Evolutionary conservation across 1,284 basidiomycete species (phyloP).

Genomic region (Ustilago hordei): DNA sequence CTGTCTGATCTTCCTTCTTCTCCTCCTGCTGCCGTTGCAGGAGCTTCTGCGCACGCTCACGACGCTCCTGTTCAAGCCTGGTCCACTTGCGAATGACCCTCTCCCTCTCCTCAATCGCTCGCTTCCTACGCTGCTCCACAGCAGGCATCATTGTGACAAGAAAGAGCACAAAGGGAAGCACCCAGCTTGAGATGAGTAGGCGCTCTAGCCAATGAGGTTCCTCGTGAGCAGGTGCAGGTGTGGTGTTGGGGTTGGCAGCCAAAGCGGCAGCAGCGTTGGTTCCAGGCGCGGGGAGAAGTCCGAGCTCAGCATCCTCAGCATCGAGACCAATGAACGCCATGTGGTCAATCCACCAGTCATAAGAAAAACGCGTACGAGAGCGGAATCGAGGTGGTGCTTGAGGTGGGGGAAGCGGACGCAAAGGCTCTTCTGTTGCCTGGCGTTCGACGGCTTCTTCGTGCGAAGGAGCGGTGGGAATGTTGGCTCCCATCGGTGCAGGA

Average conservation of each 20-base stretch:
- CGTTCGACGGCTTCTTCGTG: conserved; percentile 27
- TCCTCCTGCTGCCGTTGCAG: conserved; percentile 4
- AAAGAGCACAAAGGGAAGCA: conserved; percentile 49
- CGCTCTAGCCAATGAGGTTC: conserved; percentile 2
- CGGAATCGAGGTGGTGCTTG: conserved; percentile 30
- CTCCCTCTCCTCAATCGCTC: conserved; percentile 54
- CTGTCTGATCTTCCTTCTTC: not conserved
- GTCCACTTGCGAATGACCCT: conserved; percentile 39
- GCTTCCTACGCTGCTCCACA: conserved; percentile 49
- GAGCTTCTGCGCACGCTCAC: conserved; percentile 9
- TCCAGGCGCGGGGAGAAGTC: conserved; percentile 23
- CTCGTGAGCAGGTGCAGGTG: not conserved
- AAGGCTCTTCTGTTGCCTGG: conserved; percentile 18
- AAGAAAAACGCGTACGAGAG: conserved; percentile 17
- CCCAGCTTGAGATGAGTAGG: conserved; percentile 6
- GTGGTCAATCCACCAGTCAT: conserved; percentile 48
- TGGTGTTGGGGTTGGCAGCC: not conserved
- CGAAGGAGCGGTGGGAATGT: conserved; percentile 23
- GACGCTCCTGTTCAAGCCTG: conserved; percentile 29
- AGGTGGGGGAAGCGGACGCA: conserved; percentile 32
- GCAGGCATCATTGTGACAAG: conserved; percentile 52
- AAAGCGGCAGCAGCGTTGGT: not conserved
- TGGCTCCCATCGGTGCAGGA: conserved; percentile 21
- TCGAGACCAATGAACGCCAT: conserved; percentile 49
- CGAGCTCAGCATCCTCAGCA: conserved; percentile 51